Evolutionary conservation across 495 filamentous ascomycete genomes (phyloP).

Genomic region (Rhypophila decipiens): DNA sequence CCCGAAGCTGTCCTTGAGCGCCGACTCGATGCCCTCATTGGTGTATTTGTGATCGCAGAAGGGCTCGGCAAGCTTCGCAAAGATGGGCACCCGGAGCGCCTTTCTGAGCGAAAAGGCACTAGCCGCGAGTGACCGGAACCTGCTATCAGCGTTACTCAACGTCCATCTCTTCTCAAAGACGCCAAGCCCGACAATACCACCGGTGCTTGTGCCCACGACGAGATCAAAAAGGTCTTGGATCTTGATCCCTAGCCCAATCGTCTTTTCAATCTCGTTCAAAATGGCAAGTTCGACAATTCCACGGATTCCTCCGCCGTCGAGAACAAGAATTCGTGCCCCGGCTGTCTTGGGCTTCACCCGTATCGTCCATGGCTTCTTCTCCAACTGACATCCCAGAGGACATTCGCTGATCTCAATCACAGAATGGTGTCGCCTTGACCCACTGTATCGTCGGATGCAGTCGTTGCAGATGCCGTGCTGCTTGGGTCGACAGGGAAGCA

Average conservation of each 20-base stretch:
- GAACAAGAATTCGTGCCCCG: slow-evolving; percentile 27
- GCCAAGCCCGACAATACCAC: slow-evolving; percentile 43
- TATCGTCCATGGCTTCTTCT: slow-evolving; percentile 11
- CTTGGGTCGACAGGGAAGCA: slow-evolving; percentile 25
- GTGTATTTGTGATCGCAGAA: slow-evolving; percentile 27
- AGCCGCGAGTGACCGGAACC: slow-evolving; percentile 27
- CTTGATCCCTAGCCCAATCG: slow-evolving; percentile 18
- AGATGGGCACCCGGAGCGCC: slow-evolving; percentile 15
- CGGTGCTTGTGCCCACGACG: slow-evolving; percentile 41
- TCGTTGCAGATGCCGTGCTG: slow-evolving; percentile 32
- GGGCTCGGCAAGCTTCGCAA: slow-evolving; percentile 23
- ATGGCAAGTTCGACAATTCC: slow-evolving; percentile 39
- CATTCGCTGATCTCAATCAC: slow-evolving; percentile 1
- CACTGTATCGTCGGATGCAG: slow-evolving; percentile 21
- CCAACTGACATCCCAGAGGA: slow-evolving; percentile 9
- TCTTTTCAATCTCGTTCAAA: slow-evolving; percentile 26
- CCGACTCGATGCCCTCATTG: slow-evolving; percentile 23
- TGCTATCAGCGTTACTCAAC: slow-evolving; percentile 27
- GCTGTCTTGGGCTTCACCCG: slow-evolving; percentile 28
- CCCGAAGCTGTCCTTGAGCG: slow-evolving; percentile 23
- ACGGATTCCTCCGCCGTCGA: slow-evolving; percentile 42
- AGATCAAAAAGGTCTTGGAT: slow-evolving; percentile 41
- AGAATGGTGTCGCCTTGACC: slow-evolving; percentile 3
- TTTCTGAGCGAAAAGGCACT: slow-evolving; percentile 32
- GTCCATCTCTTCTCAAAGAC: slow-evolving; percentile 33